Evolutionary conservation across 1,139 yeast genomes (phyloP).

Genomic region (Yamadazyma conglobata): DNA sequence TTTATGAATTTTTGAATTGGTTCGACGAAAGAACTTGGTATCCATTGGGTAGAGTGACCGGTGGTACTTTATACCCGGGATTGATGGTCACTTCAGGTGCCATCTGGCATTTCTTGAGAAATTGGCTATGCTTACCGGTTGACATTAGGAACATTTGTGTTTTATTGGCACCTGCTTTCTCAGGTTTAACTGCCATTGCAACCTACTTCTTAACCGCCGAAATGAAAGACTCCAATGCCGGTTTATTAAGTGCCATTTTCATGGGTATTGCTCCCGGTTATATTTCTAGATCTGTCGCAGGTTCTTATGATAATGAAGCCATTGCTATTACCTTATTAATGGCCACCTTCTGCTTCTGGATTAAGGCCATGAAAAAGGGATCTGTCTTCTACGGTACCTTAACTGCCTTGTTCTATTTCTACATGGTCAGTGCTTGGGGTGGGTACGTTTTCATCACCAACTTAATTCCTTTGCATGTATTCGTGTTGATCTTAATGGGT

Average conservation of each 20-base stretch:
- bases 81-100: constrained; percentile 95
- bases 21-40: constrained; percentile 99
- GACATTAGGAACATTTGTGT: constrained; percentile 97
- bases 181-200: constrained; percentile 88
- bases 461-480: constrained; percentile 93
- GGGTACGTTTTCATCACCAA: constrained; percentile 98
- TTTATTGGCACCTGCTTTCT: constrained; percentile 92
- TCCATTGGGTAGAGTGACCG: constrained; percentile 97
- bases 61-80: constrained; percentile 98
- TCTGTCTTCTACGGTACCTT: constrained; percentile 80
- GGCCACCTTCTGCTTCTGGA: constrained; percentile 96
- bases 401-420: constrained; percentile 87
- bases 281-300: constrained; percentile 97
- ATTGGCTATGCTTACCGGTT: constrained; percentile 70
- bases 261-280: constrained; percentile 99
- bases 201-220: constrained; percentile 89
- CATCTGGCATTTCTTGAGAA: constrained; percentile 71
- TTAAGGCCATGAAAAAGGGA: constrained; percentile 87
- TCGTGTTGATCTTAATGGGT: constrained; percentile 90
- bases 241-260: constrained; percentile 86
- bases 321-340: constrained; percentile 93
- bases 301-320: constrained; percentile 98
- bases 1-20: constrained; percentile 93
- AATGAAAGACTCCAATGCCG: constrained; percentile 88
- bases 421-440: constrained; percentile 99